Conservation (phyloP, 345 rosid species). For the Eucalyptus guilfoylei region DNA sequence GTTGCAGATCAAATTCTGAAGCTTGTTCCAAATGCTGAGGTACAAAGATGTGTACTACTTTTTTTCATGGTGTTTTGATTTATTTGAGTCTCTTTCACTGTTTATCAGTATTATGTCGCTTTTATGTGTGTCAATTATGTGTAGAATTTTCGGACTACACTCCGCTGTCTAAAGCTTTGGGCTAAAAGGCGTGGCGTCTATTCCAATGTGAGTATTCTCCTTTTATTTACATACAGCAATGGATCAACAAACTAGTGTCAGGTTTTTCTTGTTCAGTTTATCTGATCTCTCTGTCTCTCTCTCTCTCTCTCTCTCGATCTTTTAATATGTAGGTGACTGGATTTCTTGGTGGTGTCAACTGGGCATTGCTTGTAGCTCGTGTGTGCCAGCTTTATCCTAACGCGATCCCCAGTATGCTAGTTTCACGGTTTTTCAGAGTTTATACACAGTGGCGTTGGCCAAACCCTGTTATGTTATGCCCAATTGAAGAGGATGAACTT, state of each 20-base stretch:
- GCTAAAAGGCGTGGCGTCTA: constrained; percentile 67
- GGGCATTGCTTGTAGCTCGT: constrained; percentile 73
- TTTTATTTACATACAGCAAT: neutral
- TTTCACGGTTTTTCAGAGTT: constrained; percentile 61
- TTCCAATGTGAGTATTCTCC: constrained; percentile 40
- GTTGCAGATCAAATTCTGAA: constrained; percentile 95
- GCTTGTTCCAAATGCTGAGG: constrained; percentile 89
- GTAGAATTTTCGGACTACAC: constrained; percentile 54
- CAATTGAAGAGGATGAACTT: constrained; percentile 47
- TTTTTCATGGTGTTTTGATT: neutral
- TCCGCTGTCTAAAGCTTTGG: constrained; percentile 61
- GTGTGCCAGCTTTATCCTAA: constrained; percentile 68
- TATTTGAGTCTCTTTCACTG: neutral
- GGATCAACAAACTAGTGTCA: neutral
- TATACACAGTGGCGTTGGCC: constrained; percentile 75
- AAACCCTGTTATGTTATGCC: constrained; percentile 68
- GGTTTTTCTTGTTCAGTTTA: neutral
- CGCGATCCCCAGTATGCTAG: constrained; percentile 59
- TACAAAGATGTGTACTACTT: neutral
- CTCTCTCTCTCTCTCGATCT: neutral
- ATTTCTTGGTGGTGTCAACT: constrained; percentile 73
- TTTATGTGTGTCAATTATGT: constrained; percentile 6
- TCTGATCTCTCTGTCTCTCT: neutral
- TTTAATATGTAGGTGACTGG: constrained; percentile 54
- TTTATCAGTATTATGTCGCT: neutral